These are phyloP conservation scores for Candida krabiensis DNA, from an alignment of 805 yeast species.

Conservation along the genomic window DNA sequence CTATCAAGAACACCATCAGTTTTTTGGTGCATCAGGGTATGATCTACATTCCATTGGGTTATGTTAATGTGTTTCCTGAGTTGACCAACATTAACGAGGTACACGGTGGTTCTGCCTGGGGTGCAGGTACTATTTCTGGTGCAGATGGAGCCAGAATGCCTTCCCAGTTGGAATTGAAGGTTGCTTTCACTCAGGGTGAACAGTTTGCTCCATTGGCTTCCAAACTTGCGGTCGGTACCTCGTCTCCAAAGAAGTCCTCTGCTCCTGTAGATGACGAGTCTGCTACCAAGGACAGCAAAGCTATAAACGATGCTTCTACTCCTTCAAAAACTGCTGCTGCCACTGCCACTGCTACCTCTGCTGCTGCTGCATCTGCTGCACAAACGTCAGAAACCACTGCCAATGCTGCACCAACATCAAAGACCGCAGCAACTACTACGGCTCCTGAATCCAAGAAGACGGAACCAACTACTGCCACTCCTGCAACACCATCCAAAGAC, in stretches of 20 bases:
- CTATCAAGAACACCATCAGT: conserved; percentile 64
- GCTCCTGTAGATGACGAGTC: too few relatives aligned
- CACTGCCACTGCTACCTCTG: too few relatives aligned
- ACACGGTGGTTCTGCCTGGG: conserved; percentile 85
- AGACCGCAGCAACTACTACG: conserved; percentile 9
- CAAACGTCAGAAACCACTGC: too few relatives aligned
- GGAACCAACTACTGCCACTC: too few relatives aligned
- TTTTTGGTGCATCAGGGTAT: conserved; percentile 78
- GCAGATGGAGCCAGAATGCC: conserved; percentile 75
- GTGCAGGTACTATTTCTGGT: conserved; percentile 81
- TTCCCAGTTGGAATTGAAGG: conserved; percentile 57
- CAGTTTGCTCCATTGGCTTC: conserved; percentile 51
- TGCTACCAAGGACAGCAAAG: too few relatives aligned
- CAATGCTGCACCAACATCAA: conserved; percentile 1
- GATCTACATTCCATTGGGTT: conserved; percentile 78
- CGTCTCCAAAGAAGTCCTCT: conserved; percentile 4
- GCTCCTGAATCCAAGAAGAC: conserved; percentile 14
- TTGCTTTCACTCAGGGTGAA: conserved; percentile 69
- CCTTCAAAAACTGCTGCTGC: too few relatives aligned
- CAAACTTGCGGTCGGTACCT: conserved; percentile 19
- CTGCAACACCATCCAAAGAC: too few relatives aligned
- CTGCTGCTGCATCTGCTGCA: conserved; percentile 10
- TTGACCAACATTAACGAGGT: conserved; percentile 57
- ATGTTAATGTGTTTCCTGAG: conserved; percentile 54
- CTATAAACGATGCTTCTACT: too few relatives aligned